Evolutionary conservation across 139 green algal genomes (phyloP).

Genomic region (Picochlorum sp.): DNA sequence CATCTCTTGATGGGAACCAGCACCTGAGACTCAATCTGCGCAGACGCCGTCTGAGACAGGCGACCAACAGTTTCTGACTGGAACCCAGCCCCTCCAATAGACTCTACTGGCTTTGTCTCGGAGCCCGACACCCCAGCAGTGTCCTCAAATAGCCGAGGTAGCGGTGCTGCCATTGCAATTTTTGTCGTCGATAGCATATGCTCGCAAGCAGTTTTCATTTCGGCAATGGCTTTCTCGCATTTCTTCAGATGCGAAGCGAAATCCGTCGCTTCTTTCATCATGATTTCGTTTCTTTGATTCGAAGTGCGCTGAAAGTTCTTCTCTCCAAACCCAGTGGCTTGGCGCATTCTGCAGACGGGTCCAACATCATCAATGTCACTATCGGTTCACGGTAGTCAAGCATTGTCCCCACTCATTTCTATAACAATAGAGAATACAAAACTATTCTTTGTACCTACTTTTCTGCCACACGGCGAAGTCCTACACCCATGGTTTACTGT

Average conservation of each 20-base stretch:
- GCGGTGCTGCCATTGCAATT: not conserved
- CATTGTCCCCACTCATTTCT: too few species aligned
- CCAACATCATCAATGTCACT: not conserved
- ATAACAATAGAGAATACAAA: too few species aligned
- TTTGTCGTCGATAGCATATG: not conserved
- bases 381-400: not conserved
- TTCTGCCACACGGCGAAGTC: constrained; percentile 2
- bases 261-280: constrained; percentile 2
- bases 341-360: not conserved
- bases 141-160: constrained; percentile 6
- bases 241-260: constrained; percentile 2
- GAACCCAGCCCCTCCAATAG: not conserved
- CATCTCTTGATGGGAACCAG: constrained; percentile 10
- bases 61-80: not conserved
- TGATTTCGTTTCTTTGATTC: not conserved
- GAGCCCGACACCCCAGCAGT: not conserved
- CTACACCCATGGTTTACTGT: constrained; percentile 5
- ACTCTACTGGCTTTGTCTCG: not conserved
- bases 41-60: not conserved
- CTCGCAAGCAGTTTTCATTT: constrained; percentile 7
- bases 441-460: not conserved
- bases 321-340: not conserved
- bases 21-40: constrained; percentile 2
- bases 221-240: not conserved
- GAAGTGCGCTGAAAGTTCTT: constrained; percentile 1